A percentile compares a stretch with the other conserved stretches of the same genome.
These are phyloP conservation scores for Plasmodium ovale DNA, from an alignment of 169 alveolate genomes.

Conservation along the genomic window DNA sequence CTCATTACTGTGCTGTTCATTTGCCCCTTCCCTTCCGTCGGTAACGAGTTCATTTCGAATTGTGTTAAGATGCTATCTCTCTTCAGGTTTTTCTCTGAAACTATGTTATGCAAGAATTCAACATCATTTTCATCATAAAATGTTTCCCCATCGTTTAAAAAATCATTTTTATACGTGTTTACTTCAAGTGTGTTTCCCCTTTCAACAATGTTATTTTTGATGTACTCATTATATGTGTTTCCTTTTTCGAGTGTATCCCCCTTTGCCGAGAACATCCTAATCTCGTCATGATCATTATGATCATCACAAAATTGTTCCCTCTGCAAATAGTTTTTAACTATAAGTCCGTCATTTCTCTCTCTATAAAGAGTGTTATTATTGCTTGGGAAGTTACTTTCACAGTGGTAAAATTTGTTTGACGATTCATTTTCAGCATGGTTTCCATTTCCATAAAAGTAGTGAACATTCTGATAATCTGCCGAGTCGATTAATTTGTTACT, in stretches of 20 bases:
- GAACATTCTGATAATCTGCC: conserved; percentile 1
- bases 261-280: too few species aligned
- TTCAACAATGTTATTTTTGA: background rate
- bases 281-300: background rate
- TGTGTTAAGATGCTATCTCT: conserved; percentile 1
- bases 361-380: background rate
- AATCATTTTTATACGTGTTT: conserved; percentile 13
- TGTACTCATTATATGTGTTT: too few species aligned
- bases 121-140: background rate
- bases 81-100: background rate
- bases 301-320: background rate
- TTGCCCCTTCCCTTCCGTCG: conserved; percentile 1
- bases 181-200: background rate
- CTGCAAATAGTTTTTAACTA: background rate
- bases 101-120: background rate
- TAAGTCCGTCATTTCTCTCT: background rate
- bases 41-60: background rate
- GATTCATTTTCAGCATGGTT: conserved; percentile 6
- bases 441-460: conserved; percentile 9
- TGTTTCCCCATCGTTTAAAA: conserved; percentile 1
- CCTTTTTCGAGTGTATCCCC: too few species aligned
- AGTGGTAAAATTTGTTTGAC: background rate
- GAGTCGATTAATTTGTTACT: background rate
- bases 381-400: background rate
- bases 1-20: conserved; percentile 4